These are phyloP conservation scores for Periglandula ipomoeae DNA, from an alignment of 2,329 filamentous ascomycete species.

Conservation along the genomic window DNA sequence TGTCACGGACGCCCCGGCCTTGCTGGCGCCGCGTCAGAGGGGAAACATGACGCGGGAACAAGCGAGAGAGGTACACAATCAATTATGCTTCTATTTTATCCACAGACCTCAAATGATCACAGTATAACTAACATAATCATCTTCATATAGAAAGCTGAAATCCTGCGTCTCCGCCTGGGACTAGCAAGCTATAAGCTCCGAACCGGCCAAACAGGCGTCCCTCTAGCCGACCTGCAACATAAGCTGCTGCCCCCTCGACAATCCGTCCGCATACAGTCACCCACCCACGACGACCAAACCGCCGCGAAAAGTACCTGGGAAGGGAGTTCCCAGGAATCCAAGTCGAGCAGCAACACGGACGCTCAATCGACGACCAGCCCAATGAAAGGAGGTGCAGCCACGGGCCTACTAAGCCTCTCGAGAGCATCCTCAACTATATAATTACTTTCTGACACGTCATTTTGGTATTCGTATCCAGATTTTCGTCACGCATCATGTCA, in stretches of 20 bases:
- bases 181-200: constrained; percentile 68
- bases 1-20: constrained; percentile 2
- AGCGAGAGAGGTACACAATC: constrained; percentile 35
- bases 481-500: not conserved
- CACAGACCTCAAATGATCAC: not conserved
- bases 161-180: constrained; percentile 57
- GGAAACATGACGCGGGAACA: constrained; percentile 40
- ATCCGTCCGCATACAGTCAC: constrained; percentile 17
- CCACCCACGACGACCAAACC: not conserved
- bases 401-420: constrained; percentile 8
- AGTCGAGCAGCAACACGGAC: not conserved
- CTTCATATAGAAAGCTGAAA: constrained; percentile 47
- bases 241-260: constrained; percentile 19
- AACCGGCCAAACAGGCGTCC: constrained; percentile 60
- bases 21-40: constrained; percentile 4
- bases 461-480: not conserved
- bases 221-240: constrained; percentile 49
- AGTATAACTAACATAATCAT: constrained; percentile 7
- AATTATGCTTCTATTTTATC: too few species aligned
- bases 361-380: not conserved
- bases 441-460: not conserved
- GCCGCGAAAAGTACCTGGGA: not conserved
- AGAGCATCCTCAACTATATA: not conserved
- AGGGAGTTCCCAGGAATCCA: not conserved
- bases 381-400: constrained; percentile 14